These are phyloP conservation scores for Avena atlantica DNA, from an alignment of 176 grass and related monocot species.

Conservation along the genomic window DNA sequence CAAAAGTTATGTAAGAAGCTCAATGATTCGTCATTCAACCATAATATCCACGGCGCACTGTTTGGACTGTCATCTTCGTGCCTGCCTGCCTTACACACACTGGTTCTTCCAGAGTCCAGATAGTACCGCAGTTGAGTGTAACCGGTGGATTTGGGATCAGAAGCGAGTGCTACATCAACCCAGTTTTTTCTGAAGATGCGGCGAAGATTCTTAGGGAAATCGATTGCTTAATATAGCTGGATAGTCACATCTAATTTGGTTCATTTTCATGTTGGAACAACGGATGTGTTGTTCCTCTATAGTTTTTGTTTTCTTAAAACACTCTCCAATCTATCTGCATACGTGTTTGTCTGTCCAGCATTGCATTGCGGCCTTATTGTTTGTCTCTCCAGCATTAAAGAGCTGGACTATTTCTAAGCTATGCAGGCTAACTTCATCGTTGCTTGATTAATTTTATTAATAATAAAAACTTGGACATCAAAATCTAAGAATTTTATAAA, in stretches of 20 bases:
- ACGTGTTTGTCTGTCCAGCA: too few species aligned
- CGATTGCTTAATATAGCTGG: conserved; percentile 52
- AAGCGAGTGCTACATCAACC: conserved; percentile 93
- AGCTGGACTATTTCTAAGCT: too few species aligned
- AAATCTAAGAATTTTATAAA: too few species aligned
- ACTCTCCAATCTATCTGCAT: too few species aligned
- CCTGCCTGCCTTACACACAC: conserved; percentile 59
- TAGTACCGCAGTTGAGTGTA: conserved; percentile 72
- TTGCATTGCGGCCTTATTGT: too few species aligned
- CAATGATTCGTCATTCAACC: conserved; percentile 83
- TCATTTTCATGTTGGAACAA: neutral
- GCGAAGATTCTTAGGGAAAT: conserved; percentile 78
- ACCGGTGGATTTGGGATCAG: conserved; percentile 89
- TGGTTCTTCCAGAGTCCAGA: conserved; percentile 38
- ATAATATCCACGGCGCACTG: conserved; percentile 74
- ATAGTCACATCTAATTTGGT: neutral
- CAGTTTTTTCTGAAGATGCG: conserved; percentile 93
- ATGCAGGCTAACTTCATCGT: too few species aligned
- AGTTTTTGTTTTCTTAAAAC: neutral
- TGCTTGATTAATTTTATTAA: too few species aligned
- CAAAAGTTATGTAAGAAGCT: conserved; percentile 87
- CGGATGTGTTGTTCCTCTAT: neutral
- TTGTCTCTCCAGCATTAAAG: too few species aligned
- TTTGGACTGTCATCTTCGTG: conserved; percentile 50
- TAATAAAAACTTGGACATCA: too few species aligned